Evolutionary conservation across 1,139 yeast species (phyloP).

Genomic region (Pichia sp.): DNA sequence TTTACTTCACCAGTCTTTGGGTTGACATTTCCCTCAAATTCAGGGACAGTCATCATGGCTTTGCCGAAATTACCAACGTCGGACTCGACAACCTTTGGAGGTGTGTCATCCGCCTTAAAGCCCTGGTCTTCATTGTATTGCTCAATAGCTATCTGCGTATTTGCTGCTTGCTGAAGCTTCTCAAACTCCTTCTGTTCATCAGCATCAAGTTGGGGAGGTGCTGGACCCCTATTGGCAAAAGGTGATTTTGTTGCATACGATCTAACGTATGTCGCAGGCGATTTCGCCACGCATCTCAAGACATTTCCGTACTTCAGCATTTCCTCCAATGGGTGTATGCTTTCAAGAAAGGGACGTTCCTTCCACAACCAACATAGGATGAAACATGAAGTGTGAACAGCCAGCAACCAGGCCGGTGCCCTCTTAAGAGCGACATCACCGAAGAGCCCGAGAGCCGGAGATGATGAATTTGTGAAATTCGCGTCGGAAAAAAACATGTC

Average conservation of each 20-base stretch:
- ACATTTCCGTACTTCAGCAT: too few species aligned
- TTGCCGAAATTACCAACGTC: constrained; percentile 64
- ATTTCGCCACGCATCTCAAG: too few species aligned
- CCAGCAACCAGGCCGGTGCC: too few species aligned
- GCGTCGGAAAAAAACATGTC: too few species aligned
- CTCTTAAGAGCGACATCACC: too few species aligned
- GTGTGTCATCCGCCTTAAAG: constrained; percentile 29
- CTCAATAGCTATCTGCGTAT: constrained; percentile 72
- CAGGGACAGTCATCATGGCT: constrained; percentile 74
- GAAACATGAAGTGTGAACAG: too few species aligned
- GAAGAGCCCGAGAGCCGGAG: too few species aligned
- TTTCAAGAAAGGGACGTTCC: too few species aligned
- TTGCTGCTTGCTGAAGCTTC: constrained; percentile 71
- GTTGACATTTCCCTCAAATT: constrained; percentile 90
- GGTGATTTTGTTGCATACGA: constrained; percentile 7
- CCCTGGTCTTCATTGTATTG: constrained; percentile 54
- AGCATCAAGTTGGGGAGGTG: constrained; percentile 79
- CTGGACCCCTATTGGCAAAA: constrained; percentile 36
- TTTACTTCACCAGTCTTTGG: constrained; percentile 94
- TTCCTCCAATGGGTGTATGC: too few species aligned
- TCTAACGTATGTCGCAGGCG: constrained; percentile 3
- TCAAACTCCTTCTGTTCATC: constrained; percentile 95
- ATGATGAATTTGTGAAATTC: too few species aligned
- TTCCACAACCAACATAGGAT: too few species aligned
- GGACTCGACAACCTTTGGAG: constrained; percentile 30